Evolutionary conservation across 768 basidiomycete genomes (phyloP), one percentile per base, ranked within the genome.

Genomic region (Fomitopsis pulvina): DNA sequence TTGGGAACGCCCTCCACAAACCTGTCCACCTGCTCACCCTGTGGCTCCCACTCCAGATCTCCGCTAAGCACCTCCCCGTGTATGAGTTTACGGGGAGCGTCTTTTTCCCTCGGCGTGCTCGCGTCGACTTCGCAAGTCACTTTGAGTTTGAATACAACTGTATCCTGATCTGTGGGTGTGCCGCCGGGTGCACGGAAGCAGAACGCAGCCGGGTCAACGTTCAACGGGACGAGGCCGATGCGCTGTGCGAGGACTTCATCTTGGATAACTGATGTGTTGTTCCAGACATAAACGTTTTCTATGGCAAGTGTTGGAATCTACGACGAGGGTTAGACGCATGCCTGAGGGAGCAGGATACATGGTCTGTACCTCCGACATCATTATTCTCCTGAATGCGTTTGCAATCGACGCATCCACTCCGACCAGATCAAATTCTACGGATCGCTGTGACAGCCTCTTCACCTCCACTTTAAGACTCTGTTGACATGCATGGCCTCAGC

Each of bases 321-420:
- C 27, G 18, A 8, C 22, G 9, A 41, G n/a, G n/a, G n/a, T 41
- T 11, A 40, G 9, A 47, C 28, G 14, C 12, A 37, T 41, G 9
- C 41, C 32, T 16, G 21, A 30, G 37, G 8, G 14, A 4, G 18
- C 12, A n/a, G 4, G 20, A 1, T 44, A 16, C 4, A 10, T 9
- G 25, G 25, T 44, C 5, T 79, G 47, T 51, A 92, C 94, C 78
- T 99, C 96, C 9, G 95, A 87, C 41, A 98, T 88, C 63, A 97
- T 75, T 48, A 96, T 92, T 50, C 96, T 76, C 24, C 96, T 77
- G 56, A 95, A 80, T 0, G 95, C 92, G 66, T 99, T 98, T 26
- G 96, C 93, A 51, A 99, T 88, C 14, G 92, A 89, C 0, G 96
- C 90, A 64, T 99, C 95, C 25, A 97, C 87, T 4, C 95, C 94